Base-by-base conservation (phyloP, 129 eudicot species). In the Saussurea involucrata region DNA sequence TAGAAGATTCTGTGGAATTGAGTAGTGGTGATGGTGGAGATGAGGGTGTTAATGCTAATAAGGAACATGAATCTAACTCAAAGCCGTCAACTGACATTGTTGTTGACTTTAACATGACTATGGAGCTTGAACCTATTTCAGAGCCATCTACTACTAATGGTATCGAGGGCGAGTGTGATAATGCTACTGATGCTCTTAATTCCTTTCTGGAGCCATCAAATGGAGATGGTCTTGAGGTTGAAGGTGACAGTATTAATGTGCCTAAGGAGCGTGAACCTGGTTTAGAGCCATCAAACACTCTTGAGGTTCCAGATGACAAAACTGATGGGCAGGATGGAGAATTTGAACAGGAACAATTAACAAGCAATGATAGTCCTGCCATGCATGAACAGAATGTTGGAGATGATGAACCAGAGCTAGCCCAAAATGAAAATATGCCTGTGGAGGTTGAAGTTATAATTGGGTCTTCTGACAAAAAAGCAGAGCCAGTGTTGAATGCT, bases 241-340 rank as follows among this genome's bases (percentile, higher is more conserved):
- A 5, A 66, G 74, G 22, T 57, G 81, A 33, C 9, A 17, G 33
- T 55, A 24, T 4, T 57, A 68, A 34, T 33, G 18, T 32, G 60
- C 40, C 40, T 17, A 57, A 4, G 24, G 81, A 32, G 61, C 31
- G 17, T 77, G 81, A 77, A 77, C 28, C 63, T 69, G 76, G 63
- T 58, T 69, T 34, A 63, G 82, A 61, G 37, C 63, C 44, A 53
- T 78, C 65, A 40, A 63, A 40, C 46, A 7, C 61, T 32, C 21
- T 58, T 25, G 61, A 68, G 36, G 42, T 57, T 34, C 29, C 36
- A 34, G 81, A 68, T 25, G 68, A 33, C 6, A 22, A 68, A 31
- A 37, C 32, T 58, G 63, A 73, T 34, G 74, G n/a, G 22, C 74
- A 49, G 17, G 67, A 73, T 17, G 74, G 44, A 33, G 72, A 73